These are phyloP conservation scores for Talaromyces sp. DNA, from an alignment of 2,329 filamentous ascomycete species.

Conservation along the genomic window DNA sequence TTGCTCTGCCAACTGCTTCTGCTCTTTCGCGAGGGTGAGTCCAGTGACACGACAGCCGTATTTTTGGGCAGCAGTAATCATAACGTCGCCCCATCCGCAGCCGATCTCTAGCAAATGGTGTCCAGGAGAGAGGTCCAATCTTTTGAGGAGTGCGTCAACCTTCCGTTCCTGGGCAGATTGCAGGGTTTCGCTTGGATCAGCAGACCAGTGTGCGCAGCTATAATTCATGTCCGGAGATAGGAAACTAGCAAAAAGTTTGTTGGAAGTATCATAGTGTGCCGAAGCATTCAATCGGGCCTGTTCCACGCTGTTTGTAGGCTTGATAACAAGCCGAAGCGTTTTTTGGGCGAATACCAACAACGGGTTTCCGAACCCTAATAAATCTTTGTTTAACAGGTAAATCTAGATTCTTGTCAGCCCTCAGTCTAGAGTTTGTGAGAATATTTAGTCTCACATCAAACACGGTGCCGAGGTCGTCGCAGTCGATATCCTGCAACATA, in stretches of 20 bases:
- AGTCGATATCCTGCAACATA: conserved; percentile 67
- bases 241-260: conserved; percentile 20
- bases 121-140: conserved; percentile 55
- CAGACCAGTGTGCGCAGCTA: conserved; percentile 60
- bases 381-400: conserved; percentile 64
- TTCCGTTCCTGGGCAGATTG: conserved; percentile 61
- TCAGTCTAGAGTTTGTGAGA: not conserved
- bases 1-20: conserved; percentile 62
- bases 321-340: conserved; percentile 44
- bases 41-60: conserved; percentile 66
- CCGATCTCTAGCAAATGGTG: conserved; percentile 72
- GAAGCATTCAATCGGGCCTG: conserved; percentile 61
- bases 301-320: conserved; percentile 53
- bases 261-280: conserved; percentile 66
- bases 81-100: conserved; percentile 70
- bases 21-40: conserved; percentile 63
- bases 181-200: conserved; percentile 41
- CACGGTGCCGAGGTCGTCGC: conserved; percentile 61
- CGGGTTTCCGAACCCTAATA: conserved; percentile 7
- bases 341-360: conserved; percentile 8
- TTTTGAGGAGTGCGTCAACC: conserved; percentile 60
- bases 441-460: conserved; percentile 49
- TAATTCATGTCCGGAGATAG: conserved; percentile 23
- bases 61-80: conserved; percentile 60
- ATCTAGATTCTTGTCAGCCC: conserved; percentile 40